Base-by-base conservation (phyloP, 129 eudicot species). In the Tagetes erecta region DNA sequence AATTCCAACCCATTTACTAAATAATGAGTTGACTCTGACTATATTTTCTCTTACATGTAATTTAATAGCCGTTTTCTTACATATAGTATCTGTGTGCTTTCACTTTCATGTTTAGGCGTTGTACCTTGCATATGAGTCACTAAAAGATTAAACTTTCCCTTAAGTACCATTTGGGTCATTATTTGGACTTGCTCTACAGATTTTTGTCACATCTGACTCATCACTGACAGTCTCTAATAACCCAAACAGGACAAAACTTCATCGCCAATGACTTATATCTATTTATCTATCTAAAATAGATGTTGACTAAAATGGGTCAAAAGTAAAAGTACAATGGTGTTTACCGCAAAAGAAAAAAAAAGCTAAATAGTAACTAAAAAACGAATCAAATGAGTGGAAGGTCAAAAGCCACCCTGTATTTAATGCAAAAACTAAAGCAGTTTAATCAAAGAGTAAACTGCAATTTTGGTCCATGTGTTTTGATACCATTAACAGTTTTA, bases 171-270 rank as follows among this genome's bases (percentile, higher is more conserved):
- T 35, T 60, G 44, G 3, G 8, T 11, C 67, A 60, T 11, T 11
- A 60, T 10, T 20, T 58, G 39, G 39, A 33, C 38, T 56, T 31
- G 9, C 20, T 4, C 20, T 35, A 11, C 10, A 59, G 11, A 11
- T 1, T 60, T 11, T 35, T 60, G 27, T 36, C 20, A 11, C 42
- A 8, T 56, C 8, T 30, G 12, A 3, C 8, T 53, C 36, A 30
- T 8, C 36, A 56, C 27, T 56, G 38, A 27, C 63, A 56, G 63
- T 56, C 63, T 7, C 38, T 56, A 56, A 56, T 27, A 37, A 31
- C 38, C 8, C 63, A 9, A 31, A 67, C 57, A 67, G 41, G 10
- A 42, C 63, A 20, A 56, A 56, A 56, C 63, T 56, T 56, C 63
- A 56, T 56, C 63, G 30, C 31, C 10, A 56, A 31, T 7, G 36